Evolutionary conservation across 2,329 filamentous ascomycete genomes (phyloP), one percentile per base, ranked within the genome.

Genomic region (Epichloe coenophiala): DNA sequence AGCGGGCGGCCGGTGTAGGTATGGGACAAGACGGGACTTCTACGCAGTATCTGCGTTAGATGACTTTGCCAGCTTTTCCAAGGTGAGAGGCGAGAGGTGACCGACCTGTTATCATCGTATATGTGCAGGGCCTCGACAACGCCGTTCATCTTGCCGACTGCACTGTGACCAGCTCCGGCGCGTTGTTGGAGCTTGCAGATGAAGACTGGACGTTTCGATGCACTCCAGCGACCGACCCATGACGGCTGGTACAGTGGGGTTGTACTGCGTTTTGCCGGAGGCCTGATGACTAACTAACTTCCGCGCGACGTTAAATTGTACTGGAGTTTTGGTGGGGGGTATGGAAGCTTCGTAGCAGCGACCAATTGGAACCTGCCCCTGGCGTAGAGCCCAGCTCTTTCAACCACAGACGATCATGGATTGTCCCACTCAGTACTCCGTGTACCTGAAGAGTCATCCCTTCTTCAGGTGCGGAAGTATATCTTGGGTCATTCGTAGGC

Each of bases 41-140:
- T 95, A 58, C 40, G 47, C 4, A 7, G 23, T n/a, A n/a, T 17
- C 23, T n/a, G n/a, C 38, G 55, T 60, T 51, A 67, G 64, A 59
- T 45, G 12, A 21, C 47, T 38, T 45, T 35, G 37, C 41, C 27
- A 15, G 49, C 51, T 54, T 23, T 36, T 4, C n/a, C 17, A 13
- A 15, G n/a, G 19, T 21, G 4, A 13, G 23, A 38, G n/a, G 37
- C 3, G 13, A 8, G 19, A 35, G 5, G 43, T 31, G 19, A 48
- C 77, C 63, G 72, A 95, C 90, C 90, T 88, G 71, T 90, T 82
- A 74, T 96, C 90, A 78, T 97, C 90, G 69, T 86, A 96, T 66
- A 98, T 89, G 74, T 97, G 91, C 63, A 98, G 76, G 65, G 91
- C 93, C 75, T 97, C 91, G 64, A 98, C 86, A 64, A 86, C 81